These are phyloP conservation scores for Perilla frutescens DNA, from an alignment of 257 asterid species.

Conservation along the genomic window DNA sequence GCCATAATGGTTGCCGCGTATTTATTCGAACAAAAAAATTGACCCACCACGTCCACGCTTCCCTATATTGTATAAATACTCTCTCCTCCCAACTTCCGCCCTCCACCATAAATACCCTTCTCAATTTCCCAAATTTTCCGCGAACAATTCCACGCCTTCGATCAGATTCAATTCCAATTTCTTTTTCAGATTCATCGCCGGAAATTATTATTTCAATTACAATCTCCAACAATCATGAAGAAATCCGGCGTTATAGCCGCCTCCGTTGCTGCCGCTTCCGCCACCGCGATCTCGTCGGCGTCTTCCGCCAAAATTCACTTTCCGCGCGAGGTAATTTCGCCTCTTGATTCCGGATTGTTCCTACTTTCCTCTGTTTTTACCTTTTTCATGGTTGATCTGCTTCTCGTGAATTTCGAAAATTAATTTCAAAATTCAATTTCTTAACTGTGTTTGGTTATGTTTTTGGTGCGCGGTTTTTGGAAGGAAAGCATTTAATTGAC, in stretches of 20 bases:
- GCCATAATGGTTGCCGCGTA: slow-evolving; percentile 46
- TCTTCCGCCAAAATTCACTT: slow-evolving; percentile 50
- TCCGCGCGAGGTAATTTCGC: slow-evolving; percentile 45
- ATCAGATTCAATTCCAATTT: neutral
- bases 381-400: neutral
- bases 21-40: slow-evolving; percentile 40
- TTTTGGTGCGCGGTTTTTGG: neutral
- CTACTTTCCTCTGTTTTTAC: neutral
- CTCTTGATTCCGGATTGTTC: neutral
- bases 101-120: slow-evolving; percentile 20
- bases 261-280: slow-evolving; percentile 67
- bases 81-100: neutral
- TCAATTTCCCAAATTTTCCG: slow-evolving; percentile 17
- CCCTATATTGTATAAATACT: slow-evolving; percentile 16
- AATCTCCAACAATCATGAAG: slow-evolving; percentile 50
- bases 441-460: no score
- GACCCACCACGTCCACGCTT: slow-evolving; percentile 17
- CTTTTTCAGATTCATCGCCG: slow-evolving; percentile 11
- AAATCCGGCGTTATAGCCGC: slow-evolving; percentile 60
- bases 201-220: neutral
- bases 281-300: slow-evolving; percentile 54
- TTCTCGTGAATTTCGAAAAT: neutral
- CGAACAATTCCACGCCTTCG: slow-evolving; percentile 9
- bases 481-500: neutral
- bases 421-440: neutral